Percentiles rank a stretch among this genome's conserved stretches.
These are phyloP conservation scores for Lipomyces mesembrius DNA, from an alignment of 805 yeast genomes.

Conservation along the genomic window DNA sequence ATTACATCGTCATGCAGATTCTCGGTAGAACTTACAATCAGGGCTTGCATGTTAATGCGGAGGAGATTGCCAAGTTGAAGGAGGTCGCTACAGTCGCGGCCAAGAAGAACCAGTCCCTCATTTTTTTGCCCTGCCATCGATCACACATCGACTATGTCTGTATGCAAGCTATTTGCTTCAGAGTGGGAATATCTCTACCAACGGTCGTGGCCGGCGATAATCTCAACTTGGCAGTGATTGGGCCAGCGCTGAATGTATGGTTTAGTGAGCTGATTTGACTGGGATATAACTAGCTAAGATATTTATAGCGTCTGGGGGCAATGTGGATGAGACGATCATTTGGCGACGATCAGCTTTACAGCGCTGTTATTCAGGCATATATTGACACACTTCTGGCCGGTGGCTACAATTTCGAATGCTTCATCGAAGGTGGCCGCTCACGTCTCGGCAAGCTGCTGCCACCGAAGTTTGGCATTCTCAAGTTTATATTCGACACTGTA, in stretches of 20 bases:
- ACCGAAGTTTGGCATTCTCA: conserved; percentile 66
- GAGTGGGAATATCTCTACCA: conserved; percentile 60
- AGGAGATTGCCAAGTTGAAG: conserved; percentile 45
- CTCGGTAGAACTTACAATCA: conserved; percentile 50
- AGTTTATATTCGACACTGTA: conserved; percentile 55
- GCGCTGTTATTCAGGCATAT: conserved; percentile 50
- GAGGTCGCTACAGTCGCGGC: conserved; percentile 46
- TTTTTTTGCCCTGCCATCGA: conserved; percentile 64
- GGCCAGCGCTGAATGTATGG: conserved; percentile 52
- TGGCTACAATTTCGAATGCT: conserved; percentile 61
- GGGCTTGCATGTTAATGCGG: conserved; percentile 49
- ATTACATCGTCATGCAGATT: conserved; percentile 48
- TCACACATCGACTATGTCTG: conserved; percentile 66
- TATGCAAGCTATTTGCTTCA: conserved; percentile 57
- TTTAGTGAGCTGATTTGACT: conserved; percentile 24
- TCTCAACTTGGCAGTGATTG: conserved; percentile 62
- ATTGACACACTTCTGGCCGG: conserved; percentile 55
- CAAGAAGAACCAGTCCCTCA: conserved; percentile 46
- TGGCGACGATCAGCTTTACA: conserved; percentile 53
- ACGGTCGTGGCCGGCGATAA: conserved; percentile 70
- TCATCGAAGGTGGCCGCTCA: conserved; percentile 69
- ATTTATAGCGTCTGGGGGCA: conserved; percentile 52
- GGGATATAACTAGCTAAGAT: neutral
- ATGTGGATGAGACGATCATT: conserved; percentile 59
- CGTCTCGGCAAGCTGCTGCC: conserved; percentile 66